Evolutionary conservation across 768 basidiomycete species (phyloP).

Genomic region (Phlegmacium glaucopus): DNA sequence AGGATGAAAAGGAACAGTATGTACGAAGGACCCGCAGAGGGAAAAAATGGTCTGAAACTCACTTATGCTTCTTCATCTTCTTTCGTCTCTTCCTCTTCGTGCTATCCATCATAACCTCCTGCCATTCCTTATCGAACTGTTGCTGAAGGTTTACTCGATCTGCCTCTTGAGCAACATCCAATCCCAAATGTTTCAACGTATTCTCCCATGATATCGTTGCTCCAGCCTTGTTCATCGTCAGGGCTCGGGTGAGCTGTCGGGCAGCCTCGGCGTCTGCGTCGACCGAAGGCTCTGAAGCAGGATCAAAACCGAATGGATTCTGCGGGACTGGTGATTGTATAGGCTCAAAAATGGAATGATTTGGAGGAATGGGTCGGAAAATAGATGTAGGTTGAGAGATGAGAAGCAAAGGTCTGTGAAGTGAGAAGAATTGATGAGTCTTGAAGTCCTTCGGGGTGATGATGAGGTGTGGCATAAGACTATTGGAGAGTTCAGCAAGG

Average conservation of each 20-base stretch:
- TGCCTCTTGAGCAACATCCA: constrained; percentile 48
- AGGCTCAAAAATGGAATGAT: constrained; percentile 21
- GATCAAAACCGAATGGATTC: constrained; percentile 19
- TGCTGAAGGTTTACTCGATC: constrained; percentile 49
- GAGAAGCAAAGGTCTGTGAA: constrained; percentile 75
- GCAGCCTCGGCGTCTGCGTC: constrained; percentile 82
- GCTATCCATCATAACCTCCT: constrained; percentile 72
- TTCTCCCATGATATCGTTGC: constrained; percentile 66
- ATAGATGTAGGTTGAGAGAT: constrained; percentile 58
- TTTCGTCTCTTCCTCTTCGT: constrained; percentile 80
- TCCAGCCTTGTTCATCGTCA: constrained; percentile 66
- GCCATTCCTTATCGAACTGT: constrained; percentile 56
- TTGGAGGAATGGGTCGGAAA: constrained; percentile 33
- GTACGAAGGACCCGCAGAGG: neutral
- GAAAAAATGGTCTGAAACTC: constrained; percentile 26
- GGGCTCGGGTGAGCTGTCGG: constrained; percentile 70
- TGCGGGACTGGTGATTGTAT: constrained; percentile 14
- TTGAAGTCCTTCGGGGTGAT: constrained; percentile 68
- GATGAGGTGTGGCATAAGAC: constrained; percentile 43
- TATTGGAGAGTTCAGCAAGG: constrained; percentile 13
- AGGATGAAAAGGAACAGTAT: neutral
- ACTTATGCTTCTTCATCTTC: constrained; percentile 99
- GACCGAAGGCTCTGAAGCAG: constrained; percentile 42
- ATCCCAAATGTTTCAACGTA: constrained; percentile 60
- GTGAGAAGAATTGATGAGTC: constrained; percentile 81